A percentile compares a stretch with the other conserved stretches of the same genome.
Conservation (phyloP, 2,329 filamentous ascomycete genomes). For the Corinectria fuckeliana region DNA sequence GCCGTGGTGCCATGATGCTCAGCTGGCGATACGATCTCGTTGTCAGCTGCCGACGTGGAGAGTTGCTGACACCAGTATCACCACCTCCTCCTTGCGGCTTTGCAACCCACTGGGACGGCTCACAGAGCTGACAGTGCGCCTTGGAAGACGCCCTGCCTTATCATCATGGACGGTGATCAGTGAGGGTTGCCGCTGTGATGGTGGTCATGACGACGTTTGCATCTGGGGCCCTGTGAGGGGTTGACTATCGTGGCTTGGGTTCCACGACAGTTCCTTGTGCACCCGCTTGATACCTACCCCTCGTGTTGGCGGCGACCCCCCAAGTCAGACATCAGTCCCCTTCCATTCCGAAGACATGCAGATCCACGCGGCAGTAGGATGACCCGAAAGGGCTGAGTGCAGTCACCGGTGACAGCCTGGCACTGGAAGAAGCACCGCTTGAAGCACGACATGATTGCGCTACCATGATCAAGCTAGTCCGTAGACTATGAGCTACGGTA, state of each 20-base stretch:
- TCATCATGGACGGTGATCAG: background rate
- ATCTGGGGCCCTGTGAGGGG: conserved; percentile 27
- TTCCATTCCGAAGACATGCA: background rate
- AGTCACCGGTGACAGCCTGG: conserved; percentile 19
- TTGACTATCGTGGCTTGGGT: conserved; percentile 33
- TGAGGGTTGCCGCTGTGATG: background rate
- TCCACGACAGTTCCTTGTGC: conserved; percentile 27
- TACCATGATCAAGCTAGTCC: background rate
- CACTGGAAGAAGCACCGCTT: conserved; percentile 23
- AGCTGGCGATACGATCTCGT: conserved; percentile 28
- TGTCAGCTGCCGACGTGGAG: conserved; percentile 22
- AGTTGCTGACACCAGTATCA: conserved; percentile 35
- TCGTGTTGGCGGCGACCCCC: conserved; percentile 28
- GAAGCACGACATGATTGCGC: conserved; percentile 23
- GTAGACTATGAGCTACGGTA: background rate
- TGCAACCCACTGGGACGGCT: conserved; percentile 17
- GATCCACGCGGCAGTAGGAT: conserved; percentile 22
- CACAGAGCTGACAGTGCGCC: conserved; percentile 29
- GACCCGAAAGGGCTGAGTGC: conserved; percentile 24
- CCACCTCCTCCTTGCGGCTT: conserved; percentile 21
- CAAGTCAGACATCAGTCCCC: no score
- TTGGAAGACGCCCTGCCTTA: conserved; percentile 6
- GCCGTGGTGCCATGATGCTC: conserved; percentile 18
- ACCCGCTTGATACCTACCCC: conserved; percentile 21
- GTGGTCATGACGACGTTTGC: conserved; percentile 30